These are phyloP conservation scores for Gliomastix tumulicola DNA, from an alignment of 2,329 filamentous ascomycete species.

Conservation along the genomic window DNA sequence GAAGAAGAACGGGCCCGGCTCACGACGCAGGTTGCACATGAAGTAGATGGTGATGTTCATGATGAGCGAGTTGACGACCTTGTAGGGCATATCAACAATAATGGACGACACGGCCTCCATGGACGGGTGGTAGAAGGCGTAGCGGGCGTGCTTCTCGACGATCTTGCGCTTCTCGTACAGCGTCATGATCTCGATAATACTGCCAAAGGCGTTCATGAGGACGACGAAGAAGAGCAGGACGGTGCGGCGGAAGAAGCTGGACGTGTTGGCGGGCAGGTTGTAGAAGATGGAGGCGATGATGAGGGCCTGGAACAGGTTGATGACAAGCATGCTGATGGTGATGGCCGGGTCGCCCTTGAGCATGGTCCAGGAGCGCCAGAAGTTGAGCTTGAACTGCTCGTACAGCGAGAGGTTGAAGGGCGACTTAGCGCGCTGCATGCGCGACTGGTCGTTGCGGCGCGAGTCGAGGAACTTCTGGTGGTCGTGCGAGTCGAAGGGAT, in stretches of 20 bases:
- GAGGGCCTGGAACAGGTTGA: constrained; percentile 22
- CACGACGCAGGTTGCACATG: constrained; percentile 3
- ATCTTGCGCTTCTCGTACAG: constrained; percentile 14
- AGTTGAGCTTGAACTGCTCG: constrained; percentile 33
- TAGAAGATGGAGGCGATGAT: constrained; percentile 64
- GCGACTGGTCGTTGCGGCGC: constrained; percentile 7
- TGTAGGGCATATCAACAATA: constrained; percentile 32
- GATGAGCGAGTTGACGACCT: constrained; percentile 35
- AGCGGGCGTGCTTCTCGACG: constrained; percentile 17
- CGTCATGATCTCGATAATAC: constrained; percentile 13
- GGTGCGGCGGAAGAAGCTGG: constrained; percentile 43
- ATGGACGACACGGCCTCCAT: constrained; percentile 13
- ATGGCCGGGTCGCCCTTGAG: constrained; percentile 9
- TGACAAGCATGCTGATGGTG: constrained; percentile 34
- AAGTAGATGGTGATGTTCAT: constrained; percentile 5
- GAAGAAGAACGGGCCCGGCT: constrained; percentile 4
- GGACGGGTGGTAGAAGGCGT: constrained; percentile 23
- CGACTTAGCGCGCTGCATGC: constrained; percentile 30
- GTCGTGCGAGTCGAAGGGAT: constrained; percentile 14
- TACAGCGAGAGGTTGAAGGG: constrained; percentile 37
- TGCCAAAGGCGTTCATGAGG: constrained; percentile 22
- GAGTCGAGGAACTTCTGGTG: constrained; percentile 10
- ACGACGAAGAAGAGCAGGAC: constrained; percentile 19
- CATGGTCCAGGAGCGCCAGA: constrained; percentile 15
- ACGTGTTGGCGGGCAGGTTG: constrained; percentile 43